Conservation (phyloP, 805 yeast genomes). For the Metschnikowia drakensbergensis region DNA sequence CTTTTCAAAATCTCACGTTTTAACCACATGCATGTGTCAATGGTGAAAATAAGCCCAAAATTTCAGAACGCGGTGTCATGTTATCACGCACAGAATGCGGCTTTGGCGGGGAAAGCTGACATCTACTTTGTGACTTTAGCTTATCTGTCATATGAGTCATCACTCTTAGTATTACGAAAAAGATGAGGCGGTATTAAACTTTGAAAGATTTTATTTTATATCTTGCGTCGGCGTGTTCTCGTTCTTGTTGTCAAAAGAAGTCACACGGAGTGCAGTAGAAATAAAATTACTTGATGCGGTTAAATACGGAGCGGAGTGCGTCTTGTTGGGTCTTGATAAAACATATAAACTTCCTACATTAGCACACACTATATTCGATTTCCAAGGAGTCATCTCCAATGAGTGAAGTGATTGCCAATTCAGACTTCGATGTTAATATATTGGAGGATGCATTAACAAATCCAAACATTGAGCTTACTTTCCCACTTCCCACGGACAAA, state of each 20-base stretch:
- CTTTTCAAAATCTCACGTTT: neutral
- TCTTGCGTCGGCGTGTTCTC: neutral
- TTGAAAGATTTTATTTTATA: neutral
- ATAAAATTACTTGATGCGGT: conserved; percentile 4
- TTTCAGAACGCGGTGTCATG: neutral
- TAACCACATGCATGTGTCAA: neutral
- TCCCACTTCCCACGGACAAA: conserved; percentile 39
- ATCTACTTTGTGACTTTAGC: neutral
- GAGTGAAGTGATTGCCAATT: conserved; percentile 4
- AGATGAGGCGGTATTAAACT: neutral
- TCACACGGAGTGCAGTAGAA: neutral
- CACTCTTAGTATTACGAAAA: neutral
- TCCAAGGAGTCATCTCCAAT: neutral
- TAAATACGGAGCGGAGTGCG: conserved; percentile 3
- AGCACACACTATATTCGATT: no score
- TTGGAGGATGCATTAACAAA: conserved; percentile 29
- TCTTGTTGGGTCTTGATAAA: conserved; percentile 3
- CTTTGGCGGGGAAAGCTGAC: neutral
- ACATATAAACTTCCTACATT: neutral
- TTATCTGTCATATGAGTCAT: neutral
- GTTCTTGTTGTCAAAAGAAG: neutral
- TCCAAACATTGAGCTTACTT: conserved; percentile 32
- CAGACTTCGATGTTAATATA: conserved; percentile 36
- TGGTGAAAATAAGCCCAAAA: neutral
- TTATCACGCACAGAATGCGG: neutral